Conservation (phyloP, 768 basidiomycete genomes). For the Panaeolus papilionaceus region DNA sequence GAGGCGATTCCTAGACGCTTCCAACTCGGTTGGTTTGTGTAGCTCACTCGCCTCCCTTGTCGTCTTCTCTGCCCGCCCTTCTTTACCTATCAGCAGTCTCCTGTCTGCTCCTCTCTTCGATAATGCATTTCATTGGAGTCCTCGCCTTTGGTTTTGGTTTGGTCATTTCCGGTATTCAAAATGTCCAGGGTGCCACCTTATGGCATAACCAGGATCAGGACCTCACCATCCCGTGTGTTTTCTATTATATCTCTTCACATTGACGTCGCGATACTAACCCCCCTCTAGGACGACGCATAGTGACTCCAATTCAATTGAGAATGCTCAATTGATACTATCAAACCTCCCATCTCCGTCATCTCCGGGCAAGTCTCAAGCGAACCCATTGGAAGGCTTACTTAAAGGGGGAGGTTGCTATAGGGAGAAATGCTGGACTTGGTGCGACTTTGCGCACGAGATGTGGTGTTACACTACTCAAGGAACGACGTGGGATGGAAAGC, state of each 20-base stretch:
- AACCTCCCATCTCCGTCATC: neutral
- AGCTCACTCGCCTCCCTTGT: neutral
- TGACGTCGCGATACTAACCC: neutral
- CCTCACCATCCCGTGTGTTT: neutral
- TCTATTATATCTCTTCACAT: neutral
- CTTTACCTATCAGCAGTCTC: neutral
- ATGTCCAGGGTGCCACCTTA: neutral
- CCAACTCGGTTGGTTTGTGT: neutral
- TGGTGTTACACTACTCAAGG: slow-evolving; percentile 3
- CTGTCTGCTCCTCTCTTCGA: neutral
- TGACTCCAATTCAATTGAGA: neutral
- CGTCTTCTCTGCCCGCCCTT: neutral
- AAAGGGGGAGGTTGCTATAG: neutral
- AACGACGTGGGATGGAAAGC: neutral
- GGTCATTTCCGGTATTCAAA: neutral
- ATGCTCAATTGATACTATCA: neutral
- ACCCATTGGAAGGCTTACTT: neutral
- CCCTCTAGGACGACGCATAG: neutral
- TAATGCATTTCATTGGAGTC: neutral
- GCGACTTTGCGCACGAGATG: slow-evolving; percentile 4
- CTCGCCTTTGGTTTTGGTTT: neutral
- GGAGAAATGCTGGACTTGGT: neutral
- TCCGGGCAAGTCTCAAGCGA: neutral
- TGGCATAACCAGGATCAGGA: neutral
- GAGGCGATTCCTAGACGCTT: neutral